phyloP scores from a whole-genome alignment of 1,139 yeast genomes.

The Zygoascus hellenicus region DNA sequence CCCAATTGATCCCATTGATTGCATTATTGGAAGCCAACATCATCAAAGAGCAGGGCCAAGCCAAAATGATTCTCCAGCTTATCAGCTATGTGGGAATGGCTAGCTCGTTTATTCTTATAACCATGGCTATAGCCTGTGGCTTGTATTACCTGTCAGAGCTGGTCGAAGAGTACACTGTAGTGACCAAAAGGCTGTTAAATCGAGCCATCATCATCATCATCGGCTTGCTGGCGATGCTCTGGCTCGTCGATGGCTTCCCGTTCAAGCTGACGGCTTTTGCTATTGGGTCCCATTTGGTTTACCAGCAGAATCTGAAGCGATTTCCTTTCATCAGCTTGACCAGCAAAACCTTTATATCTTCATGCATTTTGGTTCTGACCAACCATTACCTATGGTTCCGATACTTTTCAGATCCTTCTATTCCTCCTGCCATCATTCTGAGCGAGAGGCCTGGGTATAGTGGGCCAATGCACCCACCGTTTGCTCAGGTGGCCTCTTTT shows the following conservation, averaged over 20 bases:
- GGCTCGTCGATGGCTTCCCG: slow-evolving; percentile 75
- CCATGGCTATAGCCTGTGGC: slow-evolving; percentile 74
- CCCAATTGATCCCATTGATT: neutral
- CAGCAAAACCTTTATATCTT: slow-evolving; percentile 59
- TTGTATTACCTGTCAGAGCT: slow-evolving; percentile 84
- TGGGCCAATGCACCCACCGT: slow-evolving; percentile 66
- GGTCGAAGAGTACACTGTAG: slow-evolving; percentile 88
- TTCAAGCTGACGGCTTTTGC: slow-evolving; percentile 59
- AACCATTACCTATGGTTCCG: slow-evolving; percentile 91
- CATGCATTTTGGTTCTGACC: slow-evolving; percentile 65
- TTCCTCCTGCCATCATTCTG: slow-evolving; percentile 39
- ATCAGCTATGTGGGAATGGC: slow-evolving; percentile 65
- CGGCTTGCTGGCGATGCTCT: slow-evolving; percentile 47
- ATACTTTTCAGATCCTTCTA: slow-evolving; percentile 66
- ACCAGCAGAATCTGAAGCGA: slow-evolving; percentile 65
- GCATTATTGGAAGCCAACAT: too few species aligned
- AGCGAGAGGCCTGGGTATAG: slow-evolving; percentile 30
- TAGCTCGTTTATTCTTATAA: slow-evolving; percentile 68
- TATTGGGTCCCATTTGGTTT: slow-evolving; percentile 62
- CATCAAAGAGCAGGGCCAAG: neutral
- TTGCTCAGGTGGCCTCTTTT: slow-evolving; percentile 86
- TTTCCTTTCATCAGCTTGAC: slow-evolving; percentile 81
- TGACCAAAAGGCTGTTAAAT: slow-evolving; percentile 65
- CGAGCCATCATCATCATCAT: slow-evolving; percentile 58
- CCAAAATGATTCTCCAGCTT: slow-evolving; percentile 37